These are phyloP conservation scores for Apiotrichum gracile DNA, from an alignment of 1,284 basidiomycete species.

Conservation along the genomic window DNA sequence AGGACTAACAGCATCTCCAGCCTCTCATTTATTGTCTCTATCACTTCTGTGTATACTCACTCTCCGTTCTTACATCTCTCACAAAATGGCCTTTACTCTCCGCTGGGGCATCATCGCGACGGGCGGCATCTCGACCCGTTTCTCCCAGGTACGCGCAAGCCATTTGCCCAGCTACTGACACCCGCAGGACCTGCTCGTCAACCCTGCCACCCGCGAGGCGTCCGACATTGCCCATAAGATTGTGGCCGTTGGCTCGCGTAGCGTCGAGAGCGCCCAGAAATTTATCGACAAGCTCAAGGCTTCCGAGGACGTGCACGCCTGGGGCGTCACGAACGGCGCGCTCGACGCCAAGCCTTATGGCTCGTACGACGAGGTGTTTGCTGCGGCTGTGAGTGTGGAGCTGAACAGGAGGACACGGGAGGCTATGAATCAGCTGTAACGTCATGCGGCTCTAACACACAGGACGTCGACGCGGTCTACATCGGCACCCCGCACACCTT, in stretches of 20 bases:
- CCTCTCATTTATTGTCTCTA: too few relatives aligned
- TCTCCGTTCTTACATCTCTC: neutral
- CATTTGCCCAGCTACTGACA: slow-evolving; percentile 12
- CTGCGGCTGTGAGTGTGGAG: slow-evolving; percentile 55
- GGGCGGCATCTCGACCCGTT: slow-evolving; percentile 40
- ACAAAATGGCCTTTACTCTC: slow-evolving; percentile 22
- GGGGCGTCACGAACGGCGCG: slow-evolving; percentile 32
- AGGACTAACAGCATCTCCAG: too few relatives aligned
- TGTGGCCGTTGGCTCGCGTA: slow-evolving; percentile 72
- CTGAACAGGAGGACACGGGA: neutral
- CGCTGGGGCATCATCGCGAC: slow-evolving; percentile 49
- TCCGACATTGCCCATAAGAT: slow-evolving; percentile 71
- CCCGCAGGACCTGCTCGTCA: slow-evolving; percentile 28
- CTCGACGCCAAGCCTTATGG: slow-evolving; percentile 62
- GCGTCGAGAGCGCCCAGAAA: slow-evolving; percentile 59
- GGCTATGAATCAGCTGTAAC: neutral
- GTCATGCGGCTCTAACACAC: neutral
- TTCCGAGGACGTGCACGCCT: slow-evolving; percentile 18
- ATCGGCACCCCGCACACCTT: slow-evolving; percentile 81
- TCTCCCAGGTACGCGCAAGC: slow-evolving; percentile 28
- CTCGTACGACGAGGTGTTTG: slow-evolving; percentile 69
- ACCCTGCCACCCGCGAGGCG: slow-evolving; percentile 53
- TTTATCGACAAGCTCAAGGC: slow-evolving; percentile 57
- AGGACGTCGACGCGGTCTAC: slow-evolving; percentile 75
- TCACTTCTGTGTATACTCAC: too few relatives aligned